These are phyloP conservation scores for Colletotrichum trifolii DNA, from an alignment of 2,329 filamentous ascomycete species.

Conservation along the genomic window DNA sequence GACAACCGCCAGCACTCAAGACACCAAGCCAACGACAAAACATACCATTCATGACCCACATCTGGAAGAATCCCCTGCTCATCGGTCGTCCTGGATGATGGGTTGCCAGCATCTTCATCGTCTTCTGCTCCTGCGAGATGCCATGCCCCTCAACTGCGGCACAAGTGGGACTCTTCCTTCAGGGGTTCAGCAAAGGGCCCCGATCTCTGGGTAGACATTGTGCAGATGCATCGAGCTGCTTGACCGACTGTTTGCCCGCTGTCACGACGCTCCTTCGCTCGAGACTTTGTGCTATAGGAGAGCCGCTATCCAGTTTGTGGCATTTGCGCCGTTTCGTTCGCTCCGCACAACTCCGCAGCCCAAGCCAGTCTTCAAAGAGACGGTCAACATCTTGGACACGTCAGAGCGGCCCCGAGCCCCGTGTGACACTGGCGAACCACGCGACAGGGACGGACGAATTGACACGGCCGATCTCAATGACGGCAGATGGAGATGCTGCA, in stretches of 20 bases:
- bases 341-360: not conserved
- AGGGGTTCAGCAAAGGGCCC: slow-evolving; percentile 3
- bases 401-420: slow-evolving; percentile 3
- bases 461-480: slow-evolving; percentile 19
- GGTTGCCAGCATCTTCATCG: not conserved
- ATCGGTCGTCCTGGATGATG: not conserved
- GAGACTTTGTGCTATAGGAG: not conserved
- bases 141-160: not conserved
- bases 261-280: slow-evolving; percentile 5
- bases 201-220: slow-evolving; percentile 27
- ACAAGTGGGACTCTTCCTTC: slow-evolving; percentile 3
- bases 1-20: not conserved
- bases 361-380: not conserved
- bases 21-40: slow-evolving; percentile 14
- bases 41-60: slow-evolving; percentile 3
- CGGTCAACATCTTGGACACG: slow-evolving; percentile 1
- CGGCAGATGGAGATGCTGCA: not conserved
- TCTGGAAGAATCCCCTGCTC: not conserved
- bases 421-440: slow-evolving; percentile 2
- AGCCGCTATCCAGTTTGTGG: not conserved
- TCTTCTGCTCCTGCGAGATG: no score
- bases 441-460: slow-evolving; percentile 15
- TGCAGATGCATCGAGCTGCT: slow-evolving; percentile 16
- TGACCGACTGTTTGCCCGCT: slow-evolving; percentile 25
- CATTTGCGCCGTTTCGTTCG: not conserved